Base-by-base conservation (phyloP, 768 basidiomycete genomes). In the Boletus fagicola region DNA sequence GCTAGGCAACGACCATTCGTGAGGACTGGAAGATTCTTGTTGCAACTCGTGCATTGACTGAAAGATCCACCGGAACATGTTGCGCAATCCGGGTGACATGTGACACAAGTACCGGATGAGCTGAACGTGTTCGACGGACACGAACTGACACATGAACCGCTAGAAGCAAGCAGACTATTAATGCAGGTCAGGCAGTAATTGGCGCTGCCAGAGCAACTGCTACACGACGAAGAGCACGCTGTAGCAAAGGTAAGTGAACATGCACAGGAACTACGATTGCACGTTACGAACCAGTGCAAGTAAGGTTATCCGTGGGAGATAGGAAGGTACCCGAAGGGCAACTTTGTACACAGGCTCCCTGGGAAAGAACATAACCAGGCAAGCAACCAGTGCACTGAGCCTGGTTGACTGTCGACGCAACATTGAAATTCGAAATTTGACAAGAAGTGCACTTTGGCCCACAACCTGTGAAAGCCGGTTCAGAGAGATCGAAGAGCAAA, bases 61-160 rank as follows among this genome's bases (percentile, higher is more conserved):
- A 91, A 91, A 0, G 84, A 81, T 22, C 80, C 65, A n/a, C 91
- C 92, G 24, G 84, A 83, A 72, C 94, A 96, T 2, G 87, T 85
- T 16, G 83, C 83, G 65, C 93, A 96, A 67, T 95, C 94, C 0
- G 91, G 84, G 58, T 95, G 92, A 70, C 94, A 96, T 6, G 85
- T 64, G 53, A 84, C 66, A 74, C 93, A 95, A 28, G 81, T 72
- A 24, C 84, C 82, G 31, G 83, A 78, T 12, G 88, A 80, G 51
- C 78, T 74, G 73, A 93, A 87, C 2, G 85, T 82, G 57, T 83
- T 83, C 39, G 85, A 79, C 0, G 93, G 90, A 66, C 92, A 95
- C 6, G 83, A 80, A 18, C 82, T 74, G 46, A 90, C 82, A 66
- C 93, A 96, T 70, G 83, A 82, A 12, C 93, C 93, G 31, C 75